phyloP scores from a whole-genome alignment of 176 grass and related monocot species.

The Poa annua region DNA sequence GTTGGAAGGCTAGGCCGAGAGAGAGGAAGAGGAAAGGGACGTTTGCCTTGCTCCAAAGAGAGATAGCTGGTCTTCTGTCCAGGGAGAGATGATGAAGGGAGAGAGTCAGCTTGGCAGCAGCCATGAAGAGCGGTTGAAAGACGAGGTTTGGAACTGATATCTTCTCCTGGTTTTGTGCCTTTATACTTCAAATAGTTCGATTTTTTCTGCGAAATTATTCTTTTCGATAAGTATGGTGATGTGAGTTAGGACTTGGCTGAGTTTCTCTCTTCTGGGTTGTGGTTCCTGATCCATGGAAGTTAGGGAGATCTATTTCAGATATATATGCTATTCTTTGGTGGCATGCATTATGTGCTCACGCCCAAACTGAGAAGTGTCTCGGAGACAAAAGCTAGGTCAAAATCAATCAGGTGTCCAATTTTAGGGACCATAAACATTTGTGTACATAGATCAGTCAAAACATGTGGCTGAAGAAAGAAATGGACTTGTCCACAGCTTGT shows the following conservation, averaged over 20 bases:
- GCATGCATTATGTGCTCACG: slow-evolving; percentile 6
- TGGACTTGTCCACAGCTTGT: slow-evolving; percentile 22
- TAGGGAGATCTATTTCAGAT: neutral
- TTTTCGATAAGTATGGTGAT: neutral
- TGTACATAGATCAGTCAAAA: slow-evolving; percentile 13
- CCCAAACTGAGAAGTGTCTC: slow-evolving; percentile 17
- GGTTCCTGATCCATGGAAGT: slow-evolving; percentile 11
- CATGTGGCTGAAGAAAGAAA: slow-evolving; percentile 9
- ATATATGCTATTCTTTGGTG: neutral
- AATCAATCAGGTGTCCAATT: slow-evolving; percentile 36
- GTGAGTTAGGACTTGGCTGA: neutral
- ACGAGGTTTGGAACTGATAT: slow-evolving; percentile 36
- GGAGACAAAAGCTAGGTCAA: neutral
- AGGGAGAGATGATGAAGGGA: slow-evolving; percentile 47
- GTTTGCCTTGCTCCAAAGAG: neutral
- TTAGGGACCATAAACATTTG: slow-evolving; percentile 5
- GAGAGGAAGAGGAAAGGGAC: slow-evolving; percentile 32
- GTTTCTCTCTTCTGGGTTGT: neutral
- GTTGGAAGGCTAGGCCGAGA: slow-evolving; percentile 5
- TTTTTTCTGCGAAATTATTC: neutral
- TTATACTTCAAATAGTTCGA: slow-evolving; percentile 24
- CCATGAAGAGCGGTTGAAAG: slow-evolving; percentile 33
- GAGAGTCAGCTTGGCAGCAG: slow-evolving; percentile 31
- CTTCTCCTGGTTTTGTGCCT: slow-evolving; percentile 6
- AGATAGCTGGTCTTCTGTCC: slow-evolving; percentile 17